phyloP scores from a whole-genome alignment of 2,329 filamentous ascomycete species.

The Colletotrichum tanaceti region DNA sequence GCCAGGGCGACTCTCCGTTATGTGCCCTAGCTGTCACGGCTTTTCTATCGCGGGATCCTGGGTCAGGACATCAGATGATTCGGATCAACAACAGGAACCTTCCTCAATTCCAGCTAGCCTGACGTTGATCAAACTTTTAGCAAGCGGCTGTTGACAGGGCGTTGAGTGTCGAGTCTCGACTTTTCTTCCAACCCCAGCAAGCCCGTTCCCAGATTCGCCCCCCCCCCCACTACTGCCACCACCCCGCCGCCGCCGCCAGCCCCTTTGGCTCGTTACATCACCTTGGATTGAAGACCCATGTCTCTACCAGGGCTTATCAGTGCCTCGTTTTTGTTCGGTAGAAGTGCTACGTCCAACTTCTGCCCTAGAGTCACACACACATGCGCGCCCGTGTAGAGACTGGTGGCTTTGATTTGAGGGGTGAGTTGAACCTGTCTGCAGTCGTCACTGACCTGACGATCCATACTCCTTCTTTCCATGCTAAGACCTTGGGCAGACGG shows the following conservation, averaged over 20 bases:
- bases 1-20: not conserved
- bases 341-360: conserved; percentile 26
- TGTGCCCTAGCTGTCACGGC: conserved; percentile 29
- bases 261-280: conserved; percentile 38
- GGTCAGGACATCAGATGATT: conserved; percentile 34
- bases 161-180: conserved; percentile 20
- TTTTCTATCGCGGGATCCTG: conserved; percentile 21
- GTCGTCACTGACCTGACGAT: conserved; percentile 16
- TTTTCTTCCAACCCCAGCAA: conserved; percentile 30
- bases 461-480: conserved; percentile 13
- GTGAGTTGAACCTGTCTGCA: conserved; percentile 28
- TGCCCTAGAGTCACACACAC: conserved; percentile 20
- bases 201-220: conserved; percentile 31
- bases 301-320: conserved; percentile 36
- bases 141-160: conserved; percentile 30
- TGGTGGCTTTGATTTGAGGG: conserved; percentile 16
- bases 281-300: conserved; percentile 34
- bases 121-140: conserved; percentile 35
- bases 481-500: conserved; percentile 32
- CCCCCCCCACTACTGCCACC: not conserved
- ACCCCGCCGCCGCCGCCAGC: conserved; percentile 16
- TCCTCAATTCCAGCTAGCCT: conserved; percentile 32
- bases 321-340: conserved; percentile 30
- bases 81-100: conserved; percentile 33
- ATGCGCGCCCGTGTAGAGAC: conserved; percentile 12